phyloP scores from a whole-genome alignment of 345 rosid species.

The Eucalyptus tenuipes region DNA sequence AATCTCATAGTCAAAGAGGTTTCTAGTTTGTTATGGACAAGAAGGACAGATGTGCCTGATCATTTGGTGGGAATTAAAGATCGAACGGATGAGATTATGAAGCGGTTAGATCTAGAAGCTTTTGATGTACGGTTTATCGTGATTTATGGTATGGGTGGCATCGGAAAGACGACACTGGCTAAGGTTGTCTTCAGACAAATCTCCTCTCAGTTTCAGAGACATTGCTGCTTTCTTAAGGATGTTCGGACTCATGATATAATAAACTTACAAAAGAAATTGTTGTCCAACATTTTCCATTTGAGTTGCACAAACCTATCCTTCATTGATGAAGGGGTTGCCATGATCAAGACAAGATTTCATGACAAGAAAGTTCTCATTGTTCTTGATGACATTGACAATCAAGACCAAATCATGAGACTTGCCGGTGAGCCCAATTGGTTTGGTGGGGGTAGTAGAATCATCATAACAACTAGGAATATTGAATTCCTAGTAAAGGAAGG shows the following conservation, averaged over 20 bases:
- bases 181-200: neutral
- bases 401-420: neutral
- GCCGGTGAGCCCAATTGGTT: neutral
- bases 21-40: neutral
- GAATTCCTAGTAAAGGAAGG: neutral
- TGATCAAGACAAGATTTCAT: neutral
- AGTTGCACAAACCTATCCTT: neutral
- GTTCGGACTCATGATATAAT: neutral
- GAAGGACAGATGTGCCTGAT: neutral
- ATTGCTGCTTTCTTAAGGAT: neutral
- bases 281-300: neutral
- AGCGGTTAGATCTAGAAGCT: neutral
- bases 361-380: neutral
- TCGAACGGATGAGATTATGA: neutral
- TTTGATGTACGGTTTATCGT: neutral
- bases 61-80: neutral
- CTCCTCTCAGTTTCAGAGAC: neutral
- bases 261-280: neutral
- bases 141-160: neutral
- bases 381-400: neutral
- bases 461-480: neutral
- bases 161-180: neutral
- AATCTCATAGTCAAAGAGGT: neutral
- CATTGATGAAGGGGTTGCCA: neutral
- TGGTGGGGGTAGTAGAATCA: neutral